These are phyloP conservation scores for Cercospora canescens DNA, from an alignment of 2,329 filamentous ascomycete genomes.

Conservation along the genomic window DNA sequence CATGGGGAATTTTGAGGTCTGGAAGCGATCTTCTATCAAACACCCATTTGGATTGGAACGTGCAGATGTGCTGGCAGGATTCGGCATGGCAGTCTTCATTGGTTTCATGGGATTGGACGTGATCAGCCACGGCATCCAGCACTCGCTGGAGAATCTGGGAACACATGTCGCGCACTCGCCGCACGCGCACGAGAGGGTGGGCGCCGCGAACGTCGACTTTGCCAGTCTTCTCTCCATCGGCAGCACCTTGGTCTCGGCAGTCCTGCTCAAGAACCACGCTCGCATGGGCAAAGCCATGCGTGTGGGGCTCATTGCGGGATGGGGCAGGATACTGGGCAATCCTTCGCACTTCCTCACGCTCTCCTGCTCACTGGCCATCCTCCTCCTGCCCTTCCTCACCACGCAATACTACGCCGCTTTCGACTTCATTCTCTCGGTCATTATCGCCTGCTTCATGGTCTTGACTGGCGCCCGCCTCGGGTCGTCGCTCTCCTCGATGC, in stretches of 20 bases:
- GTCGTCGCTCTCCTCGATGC: conserved; percentile 84
- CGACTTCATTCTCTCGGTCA: conserved; percentile 77
- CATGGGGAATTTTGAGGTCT: conserved; percentile 94
- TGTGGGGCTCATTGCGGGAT: conserved; percentile 75
- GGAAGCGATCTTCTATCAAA: conserved; percentile 87
- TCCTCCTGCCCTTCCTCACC: conserved; percentile 78
- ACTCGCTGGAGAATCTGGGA: conserved; percentile 76
- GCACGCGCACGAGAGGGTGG: conserved; percentile 61
- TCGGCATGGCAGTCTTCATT: conserved; percentile 92
- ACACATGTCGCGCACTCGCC: conserved; percentile 67
- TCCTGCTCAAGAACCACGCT: conserved; percentile 84
- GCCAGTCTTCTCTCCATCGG: conserved; percentile 79
- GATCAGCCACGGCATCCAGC: conserved; percentile 89
- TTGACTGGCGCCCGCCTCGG: conserved; percentile 80
- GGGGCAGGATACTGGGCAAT: conserved; percentile 87
- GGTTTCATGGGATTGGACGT: conserved; percentile 98
- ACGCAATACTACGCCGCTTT: conserved; percentile 80
- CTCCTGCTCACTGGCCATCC: conserved; percentile 76
- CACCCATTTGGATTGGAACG: conserved; percentile 90
- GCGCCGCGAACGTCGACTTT: conserved; percentile 75
- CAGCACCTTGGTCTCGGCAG: conserved; percentile 81
- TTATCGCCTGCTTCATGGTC: conserved; percentile 87
- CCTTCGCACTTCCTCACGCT: conserved; percentile 94
- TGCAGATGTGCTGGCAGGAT: conserved; percentile 89
- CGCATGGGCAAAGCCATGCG: conserved; percentile 91